Conservation (phyloP, 169 alveolate species). For the Cryptosporidium baileyi region DNA sequence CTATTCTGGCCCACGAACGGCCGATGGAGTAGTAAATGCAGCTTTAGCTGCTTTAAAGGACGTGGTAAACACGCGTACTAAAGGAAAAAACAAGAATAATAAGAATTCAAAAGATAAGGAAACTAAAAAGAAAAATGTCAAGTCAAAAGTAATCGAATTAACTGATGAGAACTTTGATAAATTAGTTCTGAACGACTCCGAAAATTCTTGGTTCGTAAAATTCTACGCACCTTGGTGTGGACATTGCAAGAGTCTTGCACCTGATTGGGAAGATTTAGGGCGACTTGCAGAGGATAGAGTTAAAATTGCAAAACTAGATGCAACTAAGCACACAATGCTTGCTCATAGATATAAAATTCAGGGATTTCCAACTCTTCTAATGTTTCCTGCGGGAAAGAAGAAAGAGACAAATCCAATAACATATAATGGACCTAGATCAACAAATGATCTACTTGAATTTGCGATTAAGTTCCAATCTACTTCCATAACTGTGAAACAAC, state of each 20-base stretch:
- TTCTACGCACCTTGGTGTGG: constrained; percentile 98
- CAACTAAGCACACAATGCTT: constrained; percentile 79
- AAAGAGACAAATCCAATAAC: constrained; percentile 81
- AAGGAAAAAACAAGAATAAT: constrained; percentile 55
- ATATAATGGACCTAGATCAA: constrained; percentile 85
- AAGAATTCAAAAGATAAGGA: constrained; percentile 70
- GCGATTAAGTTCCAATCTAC: constrained; percentile 82
- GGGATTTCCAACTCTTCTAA: constrained; percentile 95
- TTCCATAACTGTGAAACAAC: constrained; percentile 75
- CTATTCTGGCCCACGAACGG: constrained; percentile 72
- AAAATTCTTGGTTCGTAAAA: constrained; percentile 82
- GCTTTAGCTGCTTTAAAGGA: constrained; percentile 78
- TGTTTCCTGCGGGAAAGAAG: constrained; percentile 90
- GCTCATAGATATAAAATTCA: constrained; percentile 82
- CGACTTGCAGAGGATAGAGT: constrained; percentile 79
- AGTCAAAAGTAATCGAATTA: constrained; percentile 73
- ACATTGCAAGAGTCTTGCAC: constrained; percentile 93
- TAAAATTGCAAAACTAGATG: constrained; percentile 81
- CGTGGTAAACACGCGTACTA: constrained; percentile 72
- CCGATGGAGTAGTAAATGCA: constrained; percentile 72
- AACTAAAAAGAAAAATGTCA: constrained; percentile 65
- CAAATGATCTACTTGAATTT: constrained; percentile 82
- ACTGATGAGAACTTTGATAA: constrained; percentile 77
- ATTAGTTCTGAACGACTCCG: constrained; percentile 76
- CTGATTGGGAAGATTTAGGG: constrained; percentile 95